Evolutionary conservation across 495 filamentous ascomycete species (phyloP).

Genomic region (Penicillium atrosanguineum): DNA sequence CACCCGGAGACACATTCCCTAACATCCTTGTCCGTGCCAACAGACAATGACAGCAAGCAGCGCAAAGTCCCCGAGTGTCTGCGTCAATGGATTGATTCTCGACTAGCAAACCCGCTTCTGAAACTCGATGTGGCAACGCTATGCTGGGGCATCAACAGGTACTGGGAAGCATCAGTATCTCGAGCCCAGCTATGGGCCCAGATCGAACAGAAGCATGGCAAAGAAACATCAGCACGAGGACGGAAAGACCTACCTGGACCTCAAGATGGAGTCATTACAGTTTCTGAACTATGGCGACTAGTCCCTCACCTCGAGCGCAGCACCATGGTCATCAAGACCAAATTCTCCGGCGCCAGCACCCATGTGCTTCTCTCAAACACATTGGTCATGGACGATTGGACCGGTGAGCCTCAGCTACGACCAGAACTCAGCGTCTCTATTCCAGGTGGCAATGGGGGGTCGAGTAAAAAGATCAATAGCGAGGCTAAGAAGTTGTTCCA

Average conservation of each 20-base stretch:
- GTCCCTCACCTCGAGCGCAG: conserved; percentile 40
- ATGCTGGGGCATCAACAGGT: conserved; percentile 44
- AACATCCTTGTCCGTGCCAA: conserved; percentile 30
- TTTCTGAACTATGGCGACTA: conserved; percentile 29
- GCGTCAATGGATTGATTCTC: conserved; percentile 40
- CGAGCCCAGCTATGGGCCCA: conserved; percentile 41
- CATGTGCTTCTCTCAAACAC: conserved; percentile 34
- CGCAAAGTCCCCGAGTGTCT: conserved; percentile 29
- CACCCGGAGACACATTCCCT: conserved; percentile 38
- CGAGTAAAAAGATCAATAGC: conserved; percentile 31
- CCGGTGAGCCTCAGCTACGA: conserved; percentile 37
- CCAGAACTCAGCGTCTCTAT: conserved; percentile 36
- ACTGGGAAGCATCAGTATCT: conserved; percentile 40
- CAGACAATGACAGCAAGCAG: conserved; percentile 18
- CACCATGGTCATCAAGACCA: conserved; percentile 36
- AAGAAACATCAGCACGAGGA: not conserved
- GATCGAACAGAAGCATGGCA: conserved; percentile 27
- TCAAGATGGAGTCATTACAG: conserved; percentile 13
- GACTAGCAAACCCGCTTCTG: conserved; percentile 35
- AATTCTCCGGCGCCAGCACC: conserved; percentile 7
- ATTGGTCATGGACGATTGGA: conserved; percentile 39
- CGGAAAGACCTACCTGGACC: not conserved
- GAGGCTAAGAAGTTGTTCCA: conserved; percentile 43
- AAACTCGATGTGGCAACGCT: conserved; percentile 42
- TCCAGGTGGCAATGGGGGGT: conserved; percentile 7